These are phyloP conservation scores for Porpolomopsis calyptriformis DNA, from an alignment of 768 basidiomycete genomes.

Conservation along the genomic window DNA sequence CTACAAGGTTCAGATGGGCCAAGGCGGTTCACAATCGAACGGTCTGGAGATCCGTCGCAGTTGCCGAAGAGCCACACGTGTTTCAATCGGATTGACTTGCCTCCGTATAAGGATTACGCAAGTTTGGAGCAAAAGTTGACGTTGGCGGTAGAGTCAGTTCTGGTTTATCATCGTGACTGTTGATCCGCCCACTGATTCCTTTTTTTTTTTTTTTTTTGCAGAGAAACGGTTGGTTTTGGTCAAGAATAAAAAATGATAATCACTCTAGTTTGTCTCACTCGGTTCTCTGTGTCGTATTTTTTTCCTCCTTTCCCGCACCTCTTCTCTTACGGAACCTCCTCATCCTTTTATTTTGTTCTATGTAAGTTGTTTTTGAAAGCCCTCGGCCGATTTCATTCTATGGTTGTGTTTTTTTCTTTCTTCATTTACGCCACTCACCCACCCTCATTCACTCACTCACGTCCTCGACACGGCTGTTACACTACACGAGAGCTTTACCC, in stretches of 20 bases:
- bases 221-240: constrained; percentile 91
- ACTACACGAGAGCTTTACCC: no score
- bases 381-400: no score
- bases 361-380: no score
- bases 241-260: constrained; percentile 53
- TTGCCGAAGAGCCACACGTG: constrained; percentile 95
- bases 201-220: constrained; percentile 19
- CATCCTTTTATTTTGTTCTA: no score
- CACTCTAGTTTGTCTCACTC: no score
- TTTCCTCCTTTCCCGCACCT: no score
- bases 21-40: constrained; percentile 95
- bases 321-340: no score
- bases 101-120: constrained; percentile 95
- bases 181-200: constrained; percentile 10
- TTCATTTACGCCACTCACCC: no score
- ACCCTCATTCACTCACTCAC: no score
- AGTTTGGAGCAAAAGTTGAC: constrained; percentile 93
- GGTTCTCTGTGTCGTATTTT: no score
- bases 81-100: constrained; percentile 94
- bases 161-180: constrained; percentile 7
- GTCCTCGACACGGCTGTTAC: no score
- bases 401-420: no score
- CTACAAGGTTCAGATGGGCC: constrained; percentile 97
- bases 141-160: constrained; percentile 80
- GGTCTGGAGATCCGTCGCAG: constrained; percentile 93